Conservation (phyloP, 805 yeast genomes). For the Ogataea sp. region DNA sequence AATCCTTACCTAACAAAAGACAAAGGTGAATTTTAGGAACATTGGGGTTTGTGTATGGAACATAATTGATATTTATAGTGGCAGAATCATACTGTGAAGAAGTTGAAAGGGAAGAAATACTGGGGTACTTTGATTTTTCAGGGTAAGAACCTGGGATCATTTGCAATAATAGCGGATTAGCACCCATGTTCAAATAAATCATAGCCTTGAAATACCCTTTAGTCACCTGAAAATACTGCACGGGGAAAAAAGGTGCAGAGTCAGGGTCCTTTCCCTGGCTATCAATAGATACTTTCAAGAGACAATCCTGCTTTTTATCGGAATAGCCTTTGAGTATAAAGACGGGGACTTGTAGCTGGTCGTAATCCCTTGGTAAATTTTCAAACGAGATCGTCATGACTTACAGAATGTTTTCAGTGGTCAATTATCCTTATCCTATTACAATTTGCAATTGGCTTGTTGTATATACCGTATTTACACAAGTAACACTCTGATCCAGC, state of each 20-base stretch:
- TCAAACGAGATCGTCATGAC: constrained; percentile 24
- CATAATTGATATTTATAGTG: constrained; percentile 30
- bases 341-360: constrained; percentile 37
- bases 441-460: too few species aligned
- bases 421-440: too few species aligned
- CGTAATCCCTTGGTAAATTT: constrained; percentile 24
- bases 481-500: too few species aligned
- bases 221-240: constrained; percentile 62
- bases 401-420: too few species aligned
- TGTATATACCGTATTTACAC: too few species aligned
- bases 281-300: constrained; percentile 34
- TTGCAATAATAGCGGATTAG: constrained; percentile 46
- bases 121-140: constrained; percentile 24
- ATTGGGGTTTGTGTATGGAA: constrained; percentile 38
- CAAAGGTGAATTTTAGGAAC: constrained; percentile 81
- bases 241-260: constrained; percentile 49
- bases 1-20: constrained; percentile 67
- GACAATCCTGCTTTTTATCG: constrained; percentile 21
- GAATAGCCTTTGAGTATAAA: constrained; percentile 41
- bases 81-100: constrained; percentile 9
- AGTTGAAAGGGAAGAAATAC: constrained; percentile 7
- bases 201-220: constrained; percentile 68
- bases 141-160: constrained; percentile 30
- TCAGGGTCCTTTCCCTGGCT: constrained; percentile 20
- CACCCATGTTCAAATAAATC: constrained; percentile 57